A percentile compares a stretch with the other conserved stretches of the same genome.
Conservation (phyloP, 306 rosid species). For the Dalbergia cultrata region DNA sequence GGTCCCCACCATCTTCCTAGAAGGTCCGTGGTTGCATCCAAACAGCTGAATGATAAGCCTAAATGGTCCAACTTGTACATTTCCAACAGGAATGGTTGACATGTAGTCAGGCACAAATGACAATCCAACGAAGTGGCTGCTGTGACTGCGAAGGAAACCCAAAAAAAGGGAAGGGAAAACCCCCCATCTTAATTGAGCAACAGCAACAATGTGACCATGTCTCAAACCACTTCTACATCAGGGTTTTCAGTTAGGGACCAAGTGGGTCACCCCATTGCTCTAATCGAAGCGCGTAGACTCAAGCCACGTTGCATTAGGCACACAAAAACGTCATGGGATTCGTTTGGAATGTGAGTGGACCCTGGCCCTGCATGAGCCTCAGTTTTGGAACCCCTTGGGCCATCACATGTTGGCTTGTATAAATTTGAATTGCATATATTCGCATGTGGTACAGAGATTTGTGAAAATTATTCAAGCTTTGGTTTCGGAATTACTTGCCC, state of each 20-base stretch:
- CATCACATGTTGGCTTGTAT: conserved; percentile 42
- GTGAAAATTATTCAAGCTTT: conserved; percentile 17
- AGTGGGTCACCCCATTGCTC: conserved; percentile 13
- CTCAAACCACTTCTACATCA: neutral
- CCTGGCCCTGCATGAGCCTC: conserved; percentile 15
- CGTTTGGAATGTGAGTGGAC: conserved; percentile 12
- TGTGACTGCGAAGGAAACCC: conserved; percentile 6
- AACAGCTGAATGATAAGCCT: conserved; percentile 8
- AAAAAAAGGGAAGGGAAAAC: neutral
- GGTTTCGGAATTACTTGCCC: conserved; percentile 32
- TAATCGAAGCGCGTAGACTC: conserved; percentile 33
- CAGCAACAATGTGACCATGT: conserved; percentile 43
- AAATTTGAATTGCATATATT: conserved; percentile 1
- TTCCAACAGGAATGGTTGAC: conserved; percentile 28
- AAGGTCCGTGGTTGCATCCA: too few species aligned
- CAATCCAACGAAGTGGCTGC: conserved; percentile 23
- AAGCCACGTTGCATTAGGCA: conserved; percentile 24
- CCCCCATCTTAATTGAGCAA: conserved; percentile 17
- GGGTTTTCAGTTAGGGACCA: conserved; percentile 24
- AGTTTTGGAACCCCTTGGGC: conserved; percentile 3
- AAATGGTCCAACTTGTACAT: neutral
- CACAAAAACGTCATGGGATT: neutral
- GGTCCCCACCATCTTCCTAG: neutral
- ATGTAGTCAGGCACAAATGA: conserved; percentile 30
- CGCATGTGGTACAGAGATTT: conserved; percentile 17